phyloP scores from a whole-genome alignment of 352 stramenopile species.

The Pythium graminicola region DNA sequence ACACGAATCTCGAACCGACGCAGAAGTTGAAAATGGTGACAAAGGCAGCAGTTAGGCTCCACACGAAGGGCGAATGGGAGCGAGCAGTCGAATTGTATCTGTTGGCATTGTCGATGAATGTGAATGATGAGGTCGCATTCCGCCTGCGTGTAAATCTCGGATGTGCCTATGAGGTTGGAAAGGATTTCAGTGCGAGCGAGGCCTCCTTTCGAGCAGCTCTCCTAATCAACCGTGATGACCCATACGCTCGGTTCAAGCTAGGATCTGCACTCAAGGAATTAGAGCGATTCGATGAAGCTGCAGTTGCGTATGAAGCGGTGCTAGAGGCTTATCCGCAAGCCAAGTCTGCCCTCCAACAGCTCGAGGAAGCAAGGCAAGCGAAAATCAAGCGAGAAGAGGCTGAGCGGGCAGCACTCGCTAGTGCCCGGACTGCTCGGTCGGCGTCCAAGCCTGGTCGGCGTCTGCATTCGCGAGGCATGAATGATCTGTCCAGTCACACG shows the following conservation, averaged over 20 bases:
- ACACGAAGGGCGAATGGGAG: slow-evolving; percentile 54
- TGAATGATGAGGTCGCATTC: slow-evolving; percentile 53
- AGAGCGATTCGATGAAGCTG: slow-evolving; percentile 36
- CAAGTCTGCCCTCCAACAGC: slow-evolving; percentile 31
- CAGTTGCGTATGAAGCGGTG: slow-evolving; percentile 33
- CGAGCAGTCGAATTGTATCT: slow-evolving; percentile 67
- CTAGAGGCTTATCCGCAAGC: slow-evolving; percentile 45
- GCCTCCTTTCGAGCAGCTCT: slow-evolving; percentile 41
- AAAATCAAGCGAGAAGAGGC: slow-evolving; percentile 20
- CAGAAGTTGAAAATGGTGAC: slow-evolving; percentile 80
- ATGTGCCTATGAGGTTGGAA: slow-evolving; percentile 44
- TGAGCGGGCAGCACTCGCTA: slow-evolving; percentile 22
- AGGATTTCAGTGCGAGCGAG: slow-evolving; percentile 32
- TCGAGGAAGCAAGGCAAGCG: slow-evolving; percentile 25
- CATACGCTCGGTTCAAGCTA: slow-evolving; percentile 58
- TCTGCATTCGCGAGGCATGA: slow-evolving; percentile 6
- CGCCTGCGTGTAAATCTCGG: slow-evolving; percentile 62
- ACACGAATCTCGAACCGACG: slow-evolving; percentile 49
- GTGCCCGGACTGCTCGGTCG: slow-evolving; percentile 21
- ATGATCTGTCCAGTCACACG: background rate
- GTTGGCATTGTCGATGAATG: slow-evolving; percentile 46
- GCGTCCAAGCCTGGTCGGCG: slow-evolving; percentile 11
- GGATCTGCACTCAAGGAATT: slow-evolving; percentile 34
- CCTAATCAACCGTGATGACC: slow-evolving; percentile 34
- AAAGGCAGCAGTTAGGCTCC: slow-evolving; percentile 59